phyloP scores from a whole-genome alignment of 2,329 filamentous ascomycete species.

The Alternaria postmessia region DNA sequence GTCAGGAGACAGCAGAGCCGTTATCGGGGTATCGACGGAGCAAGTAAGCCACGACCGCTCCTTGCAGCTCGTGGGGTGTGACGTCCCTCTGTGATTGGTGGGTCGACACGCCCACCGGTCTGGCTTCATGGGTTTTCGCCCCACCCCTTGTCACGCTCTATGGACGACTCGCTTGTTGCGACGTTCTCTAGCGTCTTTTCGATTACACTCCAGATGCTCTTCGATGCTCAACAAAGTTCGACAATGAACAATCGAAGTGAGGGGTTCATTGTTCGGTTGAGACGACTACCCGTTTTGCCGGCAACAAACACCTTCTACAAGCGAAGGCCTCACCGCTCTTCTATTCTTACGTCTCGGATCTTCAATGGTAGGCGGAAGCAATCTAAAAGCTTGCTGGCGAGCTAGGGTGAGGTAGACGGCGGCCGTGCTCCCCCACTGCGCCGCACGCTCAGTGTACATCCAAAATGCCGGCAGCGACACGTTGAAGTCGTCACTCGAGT shows the following conservation, averaged over 20 bases:
- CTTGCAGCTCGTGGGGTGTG: constrained; percentile 44
- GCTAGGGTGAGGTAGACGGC: constrained; percentile 32
- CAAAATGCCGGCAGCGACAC: constrained; percentile 18
- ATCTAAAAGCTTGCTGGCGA: constrained; percentile 34
- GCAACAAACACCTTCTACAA: constrained; percentile 23
- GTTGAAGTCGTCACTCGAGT: constrained; percentile 10
- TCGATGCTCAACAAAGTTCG: constrained; percentile 33
- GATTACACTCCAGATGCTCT: constrained; percentile 35
- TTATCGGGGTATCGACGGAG: constrained; percentile 47
- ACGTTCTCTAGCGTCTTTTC: constrained; percentile 45
- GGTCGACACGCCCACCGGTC: constrained; percentile 35
- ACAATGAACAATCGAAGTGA: constrained; percentile 28
- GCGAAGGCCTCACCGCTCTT: constrained; percentile 43
- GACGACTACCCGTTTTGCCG: constrained; percentile 38
- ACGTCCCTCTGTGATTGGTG: constrained; percentile 34
- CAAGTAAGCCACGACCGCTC: constrained; percentile 46
- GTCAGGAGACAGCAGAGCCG: constrained; percentile 47
- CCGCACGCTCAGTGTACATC: constrained; percentile 22
- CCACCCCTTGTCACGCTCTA: constrained; percentile 34
- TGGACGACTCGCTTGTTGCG: constrained; percentile 38
- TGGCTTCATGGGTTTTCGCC: constrained; percentile 28
- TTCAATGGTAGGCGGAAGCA: constrained; percentile 30
- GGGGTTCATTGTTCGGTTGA: constrained; percentile 32
- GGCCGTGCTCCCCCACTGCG: constrained; percentile 31
- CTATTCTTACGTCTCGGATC: constrained; percentile 35